Conservation (phyloP, 1,284 basidiomycete species). For the Ustilago hordei region DNA sequence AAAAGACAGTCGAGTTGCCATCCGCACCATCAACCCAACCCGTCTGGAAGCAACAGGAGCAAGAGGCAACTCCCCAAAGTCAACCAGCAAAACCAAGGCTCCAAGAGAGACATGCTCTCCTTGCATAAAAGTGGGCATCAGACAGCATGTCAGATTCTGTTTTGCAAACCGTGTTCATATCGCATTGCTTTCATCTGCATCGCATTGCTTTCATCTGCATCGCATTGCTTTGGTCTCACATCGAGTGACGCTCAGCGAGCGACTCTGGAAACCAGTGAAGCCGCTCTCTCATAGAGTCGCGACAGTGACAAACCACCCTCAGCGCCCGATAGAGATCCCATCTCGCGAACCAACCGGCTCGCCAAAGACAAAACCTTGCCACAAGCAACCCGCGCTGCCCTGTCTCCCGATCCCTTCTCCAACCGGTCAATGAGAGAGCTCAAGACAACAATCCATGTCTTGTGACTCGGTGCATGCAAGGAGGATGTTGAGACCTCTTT, state of each 20-base stretch:
- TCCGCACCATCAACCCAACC: constrained; percentile 43
- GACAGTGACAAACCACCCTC: constrained; percentile 39
- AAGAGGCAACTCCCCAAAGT: constrained; percentile 13
- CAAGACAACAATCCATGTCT: constrained; percentile 37
- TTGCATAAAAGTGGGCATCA: constrained; percentile 15
- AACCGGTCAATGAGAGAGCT: constrained; percentile 39
- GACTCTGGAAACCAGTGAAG: constrained; percentile 17
- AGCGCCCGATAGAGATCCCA: constrained; percentile 25
- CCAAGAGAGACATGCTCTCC: constrained; percentile 30
- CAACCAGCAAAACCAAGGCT: constrained; percentile 21
- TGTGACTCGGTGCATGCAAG: constrained; percentile 18
- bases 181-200: neutral
- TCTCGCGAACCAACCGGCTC: constrained; percentile 35
- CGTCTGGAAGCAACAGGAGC: constrained; percentile 20
- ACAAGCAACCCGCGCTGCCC: constrained; percentile 1
- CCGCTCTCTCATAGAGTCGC: constrained; percentile 29
- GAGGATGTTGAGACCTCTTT: constrained; percentile 1
- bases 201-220: neutral
- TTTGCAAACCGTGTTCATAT: neutral
- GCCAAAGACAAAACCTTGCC: constrained; percentile 21
- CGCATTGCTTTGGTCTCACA: neutral
- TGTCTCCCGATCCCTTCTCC: constrained; percentile 26
- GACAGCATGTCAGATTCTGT: neutral
- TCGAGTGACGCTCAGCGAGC: neutral
- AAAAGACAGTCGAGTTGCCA: constrained; percentile 27